Percentiles rank a stretch among this genome's conserved stretches.
These are phyloP conservation scores for Lipomyces starkeyi DNA, from an alignment of 805 yeast genomes.

Conservation along the genomic window DNA sequence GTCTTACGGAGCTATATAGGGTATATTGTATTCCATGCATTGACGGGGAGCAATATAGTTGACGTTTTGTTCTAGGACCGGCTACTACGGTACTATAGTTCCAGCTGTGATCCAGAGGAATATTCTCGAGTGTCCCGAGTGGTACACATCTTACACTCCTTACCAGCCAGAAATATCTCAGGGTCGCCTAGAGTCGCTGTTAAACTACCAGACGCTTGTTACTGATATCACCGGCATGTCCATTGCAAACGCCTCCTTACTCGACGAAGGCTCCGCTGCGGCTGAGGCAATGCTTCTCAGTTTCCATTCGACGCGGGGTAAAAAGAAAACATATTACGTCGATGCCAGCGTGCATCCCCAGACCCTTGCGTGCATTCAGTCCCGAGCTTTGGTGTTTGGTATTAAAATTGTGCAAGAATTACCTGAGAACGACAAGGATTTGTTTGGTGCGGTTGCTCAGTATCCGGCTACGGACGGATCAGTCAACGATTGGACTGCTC, in stretches of 20 bases:
- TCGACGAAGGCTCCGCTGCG: constrained; percentile 97
- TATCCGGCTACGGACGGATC: constrained; percentile 90
- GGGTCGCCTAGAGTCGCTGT: constrained; percentile 87
- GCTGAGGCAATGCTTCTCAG: constrained; percentile 95
- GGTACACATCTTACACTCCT: constrained; percentile 99
- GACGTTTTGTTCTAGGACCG: constrained; percentile 54
- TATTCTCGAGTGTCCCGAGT: constrained; percentile 89
- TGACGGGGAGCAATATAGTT: not conserved
- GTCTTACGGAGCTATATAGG: constrained; percentile 82
- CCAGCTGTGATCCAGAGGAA: constrained; percentile 96
- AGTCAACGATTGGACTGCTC: constrained; percentile 56
- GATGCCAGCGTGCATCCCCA: constrained; percentile 83
- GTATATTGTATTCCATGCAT: constrained; percentile 7
- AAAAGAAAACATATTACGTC: constrained; percentile 70
- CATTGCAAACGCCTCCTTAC: constrained; percentile 91
- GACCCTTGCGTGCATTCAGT: constrained; percentile 75
- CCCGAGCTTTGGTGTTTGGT: constrained; percentile 78
- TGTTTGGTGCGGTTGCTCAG: constrained; percentile 86
- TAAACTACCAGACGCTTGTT: constrained; percentile 92
- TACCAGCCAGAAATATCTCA: constrained; percentile 98
- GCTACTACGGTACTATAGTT: constrained; percentile 86
- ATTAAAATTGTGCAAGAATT: constrained; percentile 67
- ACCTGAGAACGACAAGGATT: constrained; percentile 49
- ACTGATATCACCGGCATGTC: constrained; percentile 90
- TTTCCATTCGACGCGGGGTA: constrained; percentile 68